A percentile compares a stretch with the other conserved stretches of the same genome.
phyloP scores from a whole-genome alignment of 1,139 yeast species.

The Chernovozyma aurita region DNA sequence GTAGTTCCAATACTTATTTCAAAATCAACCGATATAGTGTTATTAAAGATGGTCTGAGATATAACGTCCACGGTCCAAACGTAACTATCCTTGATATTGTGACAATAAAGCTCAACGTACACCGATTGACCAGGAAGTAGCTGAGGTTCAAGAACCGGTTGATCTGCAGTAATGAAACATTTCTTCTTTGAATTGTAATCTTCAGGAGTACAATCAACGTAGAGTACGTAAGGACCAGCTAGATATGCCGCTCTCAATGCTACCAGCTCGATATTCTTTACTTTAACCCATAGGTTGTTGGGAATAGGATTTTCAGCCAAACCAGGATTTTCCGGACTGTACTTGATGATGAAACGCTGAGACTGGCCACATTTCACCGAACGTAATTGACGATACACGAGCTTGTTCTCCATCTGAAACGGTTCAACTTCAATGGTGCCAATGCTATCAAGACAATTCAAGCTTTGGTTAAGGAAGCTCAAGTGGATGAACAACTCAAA shows the following conservation, averaged over 20 bases:
- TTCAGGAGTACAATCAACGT: slow-evolving; percentile 71
- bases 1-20: slow-evolving; percentile 61
- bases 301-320: slow-evolving; percentile 14
- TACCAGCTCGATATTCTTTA: slow-evolving; percentile 69
- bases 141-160: slow-evolving; percentile 67
- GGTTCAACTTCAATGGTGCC: no score
- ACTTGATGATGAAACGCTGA: slow-evolving; percentile 31
- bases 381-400: slow-evolving; percentile 30
- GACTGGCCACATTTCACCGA: slow-evolving; percentile 37
- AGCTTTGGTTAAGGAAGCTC: no score
- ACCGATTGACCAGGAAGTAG: slow-evolving; percentile 58
- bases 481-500: no score
- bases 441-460: no score
- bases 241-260: slow-evolving; percentile 84
- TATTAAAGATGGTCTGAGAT: slow-evolving; percentile 77
- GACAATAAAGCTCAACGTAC: slow-evolving; percentile 42
- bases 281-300: slow-evolving; percentile 50
- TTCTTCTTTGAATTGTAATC: slow-evolving; percentile 55
- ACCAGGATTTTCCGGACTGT: slow-evolving; percentile 20
- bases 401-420: not conserved
- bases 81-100: slow-evolving; percentile 37
- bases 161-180: slow-evolving; percentile 63
- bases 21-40: slow-evolving; percentile 63
- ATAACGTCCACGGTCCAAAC: slow-evolving; percentile 84
- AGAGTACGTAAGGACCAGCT: slow-evolving; percentile 86